These are phyloP conservation scores for Fusarium fujikuroi DNA, from an alignment of 2,329 filamentous ascomycete species.

Conservation along the genomic window DNA sequence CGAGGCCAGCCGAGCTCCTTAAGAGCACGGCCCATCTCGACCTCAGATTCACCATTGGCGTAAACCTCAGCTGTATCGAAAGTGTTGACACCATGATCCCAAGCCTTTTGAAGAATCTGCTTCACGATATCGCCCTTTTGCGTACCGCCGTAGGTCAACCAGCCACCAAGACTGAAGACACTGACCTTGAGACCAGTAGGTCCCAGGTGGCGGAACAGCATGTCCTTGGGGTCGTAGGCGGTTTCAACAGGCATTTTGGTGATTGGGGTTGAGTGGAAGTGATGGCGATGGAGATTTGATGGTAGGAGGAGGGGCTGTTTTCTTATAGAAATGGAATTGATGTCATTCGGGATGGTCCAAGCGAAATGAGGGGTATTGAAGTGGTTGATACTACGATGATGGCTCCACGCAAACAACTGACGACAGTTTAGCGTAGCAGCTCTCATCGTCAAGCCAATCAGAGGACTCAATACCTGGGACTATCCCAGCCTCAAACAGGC, in stretches of 20 bases:
- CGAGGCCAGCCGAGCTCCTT: slow-evolving; percentile 68
- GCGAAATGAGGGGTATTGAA: slow-evolving; percentile 20
- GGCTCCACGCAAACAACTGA: slow-evolving; percentile 22
- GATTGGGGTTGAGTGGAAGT: neutral
- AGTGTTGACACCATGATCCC: slow-evolving; percentile 69
- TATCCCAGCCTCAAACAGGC: neutral
- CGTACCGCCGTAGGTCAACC: slow-evolving; percentile 58
- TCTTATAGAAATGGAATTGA: slow-evolving; percentile 17
- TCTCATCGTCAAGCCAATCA: slow-evolving; percentile 4
- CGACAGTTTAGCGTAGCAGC: slow-evolving; percentile 21
- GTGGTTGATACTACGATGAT: slow-evolving; percentile 13
- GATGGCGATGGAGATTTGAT: neutral
- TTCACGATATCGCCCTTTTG: slow-evolving; percentile 70
- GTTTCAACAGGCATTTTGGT: slow-evolving; percentile 38
- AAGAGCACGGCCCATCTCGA: slow-evolving; percentile 70
- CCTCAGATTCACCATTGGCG: slow-evolving; percentile 69
- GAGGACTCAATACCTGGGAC: neutral
- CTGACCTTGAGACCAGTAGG: slow-evolving; percentile 44
- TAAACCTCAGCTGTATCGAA: slow-evolving; percentile 70
- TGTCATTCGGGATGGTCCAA: slow-evolving; percentile 22
- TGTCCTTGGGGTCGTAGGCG: slow-evolving; percentile 43
- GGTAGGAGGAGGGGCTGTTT: neutral
- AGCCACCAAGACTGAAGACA: slow-evolving; percentile 42
- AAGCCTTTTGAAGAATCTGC: slow-evolving; percentile 68
- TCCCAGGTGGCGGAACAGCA: slow-evolving; percentile 43